phyloP scores from a whole-genome alignment of 495 filamentous ascomycete species.

The Aspergillus leporis region DNA sequence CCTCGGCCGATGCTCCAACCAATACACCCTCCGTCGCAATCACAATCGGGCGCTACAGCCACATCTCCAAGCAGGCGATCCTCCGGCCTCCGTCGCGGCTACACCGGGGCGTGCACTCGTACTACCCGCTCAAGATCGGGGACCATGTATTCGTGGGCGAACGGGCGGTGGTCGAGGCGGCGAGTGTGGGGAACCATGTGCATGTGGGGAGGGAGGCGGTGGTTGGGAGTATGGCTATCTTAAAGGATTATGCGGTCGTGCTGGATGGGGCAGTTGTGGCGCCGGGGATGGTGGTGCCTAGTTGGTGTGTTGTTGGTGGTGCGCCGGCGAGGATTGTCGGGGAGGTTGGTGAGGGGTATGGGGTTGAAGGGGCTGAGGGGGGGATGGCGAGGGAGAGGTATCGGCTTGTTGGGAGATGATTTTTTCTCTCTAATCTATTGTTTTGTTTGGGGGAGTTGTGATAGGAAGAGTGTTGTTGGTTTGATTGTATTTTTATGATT shows the following conservation, averaged over 20 bases:
- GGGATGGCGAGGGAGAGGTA: constrained; percentile 50
- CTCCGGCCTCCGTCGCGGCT: constrained; percentile 76
- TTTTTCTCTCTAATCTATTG: background rate
- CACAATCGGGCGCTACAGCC: constrained; percentile 83
- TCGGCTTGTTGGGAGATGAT: constrained; percentile 40
- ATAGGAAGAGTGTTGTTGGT: background rate
- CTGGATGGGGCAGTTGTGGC: constrained; percentile 82
- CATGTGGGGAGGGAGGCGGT: constrained; percentile 73
- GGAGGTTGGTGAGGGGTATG: constrained; percentile 81
- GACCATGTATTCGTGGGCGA: constrained; percentile 89
- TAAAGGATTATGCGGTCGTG: constrained; percentile 87
- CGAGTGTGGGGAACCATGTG: constrained; percentile 77
- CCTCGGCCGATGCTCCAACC: no score
- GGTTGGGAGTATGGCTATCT: constrained; percentile 79
- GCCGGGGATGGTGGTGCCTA: constrained; percentile 85
- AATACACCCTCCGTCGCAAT: constrained; percentile 59
- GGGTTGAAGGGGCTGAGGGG: constrained; percentile 51
- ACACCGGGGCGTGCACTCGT: constrained; percentile 57
- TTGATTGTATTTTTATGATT: constrained; percentile 16
- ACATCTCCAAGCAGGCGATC: constrained; percentile 71
- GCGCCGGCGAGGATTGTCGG: constrained; percentile 79
- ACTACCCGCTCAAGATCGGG: constrained; percentile 85
- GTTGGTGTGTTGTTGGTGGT: constrained; percentile 82
- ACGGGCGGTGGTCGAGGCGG: constrained; percentile 72
- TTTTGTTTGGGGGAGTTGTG: background rate